Percentiles rank a stretch among this genome's conserved stretches.
These are phyloP conservation scores for Plasmodium sp. DNA, from an alignment of 169 alveolate species.

Conservation along the genomic window DNA sequence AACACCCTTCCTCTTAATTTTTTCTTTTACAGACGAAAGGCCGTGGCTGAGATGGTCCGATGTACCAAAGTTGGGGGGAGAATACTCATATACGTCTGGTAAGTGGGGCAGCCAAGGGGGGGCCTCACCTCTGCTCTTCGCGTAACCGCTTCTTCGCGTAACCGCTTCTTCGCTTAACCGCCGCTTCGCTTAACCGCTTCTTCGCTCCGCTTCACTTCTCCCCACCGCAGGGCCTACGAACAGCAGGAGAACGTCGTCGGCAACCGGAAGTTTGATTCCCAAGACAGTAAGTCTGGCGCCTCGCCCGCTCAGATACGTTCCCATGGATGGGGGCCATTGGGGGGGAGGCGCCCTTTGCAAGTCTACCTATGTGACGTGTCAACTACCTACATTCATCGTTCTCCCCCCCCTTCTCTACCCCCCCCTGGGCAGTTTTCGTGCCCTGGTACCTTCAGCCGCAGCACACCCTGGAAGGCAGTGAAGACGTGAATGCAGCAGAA, in stretches of 20 bases:
- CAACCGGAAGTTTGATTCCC: slow-evolving; percentile 89
- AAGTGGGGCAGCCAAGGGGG: neutral
- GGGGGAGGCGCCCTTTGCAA: neutral
- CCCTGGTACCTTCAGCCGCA: slow-evolving; percentile 92
- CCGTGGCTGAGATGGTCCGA: slow-evolving; percentile 88
- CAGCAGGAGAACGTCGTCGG: slow-evolving; percentile 79
- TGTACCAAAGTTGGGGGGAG: slow-evolving; percentile 88
- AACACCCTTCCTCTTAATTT: neutral
- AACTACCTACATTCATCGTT: neutral
- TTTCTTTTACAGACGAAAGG: neutral
- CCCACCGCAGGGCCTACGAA: slow-evolving; percentile 87
- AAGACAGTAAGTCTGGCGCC: slow-evolving; percentile 83
- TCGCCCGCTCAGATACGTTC: neutral
- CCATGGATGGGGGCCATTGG: neutral
- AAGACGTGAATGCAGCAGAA: slow-evolving; percentile 24
- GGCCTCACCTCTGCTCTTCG: neutral
- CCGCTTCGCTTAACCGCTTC: slow-evolving; percentile 11
- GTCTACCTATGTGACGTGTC: neutral
- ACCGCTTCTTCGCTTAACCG: slow-evolving; percentile 45
- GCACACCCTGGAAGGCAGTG: slow-evolving; percentile 78
- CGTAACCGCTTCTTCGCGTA: slow-evolving; percentile 28
- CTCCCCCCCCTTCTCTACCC: neutral
- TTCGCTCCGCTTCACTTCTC: neutral
- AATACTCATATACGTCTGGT: slow-evolving; percentile 93
- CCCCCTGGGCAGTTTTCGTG: slow-evolving; percentile 81